A percentile compares a stretch with the other conserved stretches of the same genome.
These are phyloP conservation scores for Apiospora pterosperma DNA, from an alignment of 2,329 filamentous ascomycete species.

Conservation along the genomic window DNA sequence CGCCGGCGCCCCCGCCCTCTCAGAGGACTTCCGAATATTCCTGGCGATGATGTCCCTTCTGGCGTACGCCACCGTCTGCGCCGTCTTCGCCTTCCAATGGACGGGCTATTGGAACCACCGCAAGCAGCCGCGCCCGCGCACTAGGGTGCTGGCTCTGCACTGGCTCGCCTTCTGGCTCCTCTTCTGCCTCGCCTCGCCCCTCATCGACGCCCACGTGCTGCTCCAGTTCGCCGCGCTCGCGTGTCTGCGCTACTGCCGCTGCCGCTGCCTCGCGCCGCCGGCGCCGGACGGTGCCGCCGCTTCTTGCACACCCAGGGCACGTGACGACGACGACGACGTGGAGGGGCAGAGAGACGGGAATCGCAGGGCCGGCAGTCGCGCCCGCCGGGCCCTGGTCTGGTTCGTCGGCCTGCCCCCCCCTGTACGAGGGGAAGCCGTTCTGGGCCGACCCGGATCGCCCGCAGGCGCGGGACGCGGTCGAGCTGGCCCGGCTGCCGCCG, in stretches of 20 bases:
- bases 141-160: background rate
- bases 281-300: background rate
- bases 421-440: background rate
- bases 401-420: background rate
- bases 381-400: background rate
- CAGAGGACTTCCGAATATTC: too few species aligned
- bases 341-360: background rate
- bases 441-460: background rate
- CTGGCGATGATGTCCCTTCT: background rate
- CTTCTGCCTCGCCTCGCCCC: background rate
- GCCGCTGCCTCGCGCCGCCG: background rate
- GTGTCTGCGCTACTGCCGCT: background rate
- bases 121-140: background rate
- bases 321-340: background rate
- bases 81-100: background rate
- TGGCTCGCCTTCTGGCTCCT: background rate
- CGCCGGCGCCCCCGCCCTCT: background rate
- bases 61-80: background rate
- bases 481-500: background rate
- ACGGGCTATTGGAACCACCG: background rate
- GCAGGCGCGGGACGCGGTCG: background rate
- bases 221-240: background rate
- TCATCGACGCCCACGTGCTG: background rate
- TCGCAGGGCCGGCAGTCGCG: too few species aligned
- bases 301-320: too few species aligned